Conservation (phyloP, 257 asterid genomes). For the Salvia hispanica region DNA sequence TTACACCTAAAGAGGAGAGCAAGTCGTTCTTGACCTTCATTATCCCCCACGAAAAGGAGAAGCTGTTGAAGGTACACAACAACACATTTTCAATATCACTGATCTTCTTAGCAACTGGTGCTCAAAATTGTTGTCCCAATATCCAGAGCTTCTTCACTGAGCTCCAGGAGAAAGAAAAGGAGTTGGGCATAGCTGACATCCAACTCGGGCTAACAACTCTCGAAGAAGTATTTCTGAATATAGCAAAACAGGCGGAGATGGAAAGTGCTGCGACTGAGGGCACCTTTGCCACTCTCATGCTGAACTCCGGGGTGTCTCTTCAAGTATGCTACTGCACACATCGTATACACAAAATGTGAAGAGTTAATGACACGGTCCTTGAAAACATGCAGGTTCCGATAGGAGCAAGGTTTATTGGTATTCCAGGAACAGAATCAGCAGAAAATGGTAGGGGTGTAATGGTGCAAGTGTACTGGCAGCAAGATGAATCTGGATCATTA, state of each 20-base stretch:
- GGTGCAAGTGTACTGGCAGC: constrained; percentile 90
- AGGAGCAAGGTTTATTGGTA: constrained; percentile 75
- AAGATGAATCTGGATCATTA: constrained; percentile 83
- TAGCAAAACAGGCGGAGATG: constrained; percentile 73
- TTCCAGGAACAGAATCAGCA: constrained; percentile 66
- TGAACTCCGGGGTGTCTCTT: constrained; percentile 61
- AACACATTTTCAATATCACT: neutral
- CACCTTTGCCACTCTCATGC: constrained; percentile 54
- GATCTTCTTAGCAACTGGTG: constrained; percentile 5
- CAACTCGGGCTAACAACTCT: constrained; percentile 88
- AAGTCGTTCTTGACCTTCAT: constrained; percentile 76
- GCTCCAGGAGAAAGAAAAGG: constrained; percentile 66
- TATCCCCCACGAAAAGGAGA: constrained; percentile 89
- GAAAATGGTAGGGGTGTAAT: constrained; percentile 62
- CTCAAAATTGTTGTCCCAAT: neutral
- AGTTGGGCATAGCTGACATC: constrained; percentile 73
- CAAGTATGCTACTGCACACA: constrained; percentile 38
- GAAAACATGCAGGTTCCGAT: constrained; percentile 59
- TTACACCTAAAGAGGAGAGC: constrained; percentile 84
- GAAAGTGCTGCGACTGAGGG: constrained; percentile 80
- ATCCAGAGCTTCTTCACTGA: constrained; percentile 67
- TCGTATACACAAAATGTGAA: neutral
- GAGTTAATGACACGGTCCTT: neutral
- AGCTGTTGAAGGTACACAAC: constrained; percentile 62
- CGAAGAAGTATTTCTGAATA: constrained; percentile 84